Evolutionary conservation across 805 yeast species (phyloP), one percentile per base, ranked within the genome.

Genomic region (Candida takata): DNA sequence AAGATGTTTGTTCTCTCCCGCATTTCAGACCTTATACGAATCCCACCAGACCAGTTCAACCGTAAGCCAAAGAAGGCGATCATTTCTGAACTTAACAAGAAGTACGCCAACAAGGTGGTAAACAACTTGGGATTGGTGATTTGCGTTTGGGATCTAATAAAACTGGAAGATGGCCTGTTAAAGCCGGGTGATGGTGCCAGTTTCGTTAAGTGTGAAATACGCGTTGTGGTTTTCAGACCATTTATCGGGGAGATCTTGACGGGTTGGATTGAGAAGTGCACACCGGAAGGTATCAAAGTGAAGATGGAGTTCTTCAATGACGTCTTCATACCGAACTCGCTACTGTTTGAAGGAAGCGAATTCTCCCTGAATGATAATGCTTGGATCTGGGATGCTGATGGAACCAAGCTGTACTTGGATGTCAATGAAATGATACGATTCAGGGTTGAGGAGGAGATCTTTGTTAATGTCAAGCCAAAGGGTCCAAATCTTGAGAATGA

Each of bases 101-200:
- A 88, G 58, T 88, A 80, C 54, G 75, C 95, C 33, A 90, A 92
- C 60, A 84, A 82, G 51, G 79, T 92, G 38, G 73, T 92, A 29
- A 81, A 80, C 34, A 82, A 82, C 51, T 65, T 87, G 14, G 99
- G 99, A 2, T 69, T 92, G 3, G 88, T 86, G 29, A 62, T 92
- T 13, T 70, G 92, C 2, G 70, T 90, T 13, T 90, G 90, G 79
- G 98, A 92, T 55, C 56, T 92, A 4, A 60, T 79, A 30, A 71
- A 70, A n/a, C 77, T 83, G 18, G 84, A 84, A 33, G 97, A 92
- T 48, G 98, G 97, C 5, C 68, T 84, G 44, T 66, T 92, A 41
- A 82, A 78, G 49, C 95, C 95, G 2, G 97, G 98, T 8, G 97
- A 92, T 60, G 97, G 98, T 8, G 86, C 88, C 2, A 70, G 86